Percentiles rank a stretch among this genome's conserved stretches.
Conservation (phyloP, 257 asterid genomes). For the Solanum microdontum region DNA sequence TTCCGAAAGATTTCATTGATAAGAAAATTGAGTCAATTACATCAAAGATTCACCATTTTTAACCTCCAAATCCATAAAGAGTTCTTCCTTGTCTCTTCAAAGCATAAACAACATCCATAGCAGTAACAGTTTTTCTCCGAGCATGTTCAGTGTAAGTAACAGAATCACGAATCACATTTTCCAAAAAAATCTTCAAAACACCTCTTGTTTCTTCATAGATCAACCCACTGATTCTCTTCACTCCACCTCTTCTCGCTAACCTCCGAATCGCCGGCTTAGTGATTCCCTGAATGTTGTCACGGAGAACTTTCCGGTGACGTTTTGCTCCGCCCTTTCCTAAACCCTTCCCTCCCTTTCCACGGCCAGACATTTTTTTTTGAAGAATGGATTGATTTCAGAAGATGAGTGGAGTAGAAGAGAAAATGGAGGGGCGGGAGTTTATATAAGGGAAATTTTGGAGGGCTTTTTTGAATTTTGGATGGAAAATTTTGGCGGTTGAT, state of each 20-base stretch:
- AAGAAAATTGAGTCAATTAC: background rate
- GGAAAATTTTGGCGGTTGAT: background rate
- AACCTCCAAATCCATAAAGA: slow-evolving; percentile 14
- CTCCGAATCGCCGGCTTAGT: slow-evolving; percentile 19
- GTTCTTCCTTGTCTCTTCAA: slow-evolving; percentile 24
- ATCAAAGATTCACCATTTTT: background rate
- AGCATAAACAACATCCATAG: slow-evolving; percentile 21
- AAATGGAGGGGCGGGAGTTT: background rate
- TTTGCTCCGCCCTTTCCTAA: slow-evolving; percentile 23
- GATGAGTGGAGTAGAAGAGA: background rate
- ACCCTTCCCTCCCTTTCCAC: slow-evolving; percentile 29
- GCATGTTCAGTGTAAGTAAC: slow-evolving; percentile 27
- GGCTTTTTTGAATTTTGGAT: background rate
- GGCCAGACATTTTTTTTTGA: slow-evolving; percentile 12
- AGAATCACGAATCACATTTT: slow-evolving; percentile 25
- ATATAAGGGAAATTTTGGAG: background rate
- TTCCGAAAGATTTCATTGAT: background rate
- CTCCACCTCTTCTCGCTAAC: slow-evolving; percentile 23
- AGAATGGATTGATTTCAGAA: background rate
- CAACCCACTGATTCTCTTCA: slow-evolving; percentile 19
- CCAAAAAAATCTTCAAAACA: slow-evolving; percentile 15
- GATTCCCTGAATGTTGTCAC: slow-evolving; percentile 21
- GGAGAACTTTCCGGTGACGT: slow-evolving; percentile 20
- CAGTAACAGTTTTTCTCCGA: slow-evolving; percentile 15
- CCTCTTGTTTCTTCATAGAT: slow-evolving; percentile 21